Conservation (phyloP, 768 basidiomycete species). For the Kwoniella mangroviensis region DNA sequence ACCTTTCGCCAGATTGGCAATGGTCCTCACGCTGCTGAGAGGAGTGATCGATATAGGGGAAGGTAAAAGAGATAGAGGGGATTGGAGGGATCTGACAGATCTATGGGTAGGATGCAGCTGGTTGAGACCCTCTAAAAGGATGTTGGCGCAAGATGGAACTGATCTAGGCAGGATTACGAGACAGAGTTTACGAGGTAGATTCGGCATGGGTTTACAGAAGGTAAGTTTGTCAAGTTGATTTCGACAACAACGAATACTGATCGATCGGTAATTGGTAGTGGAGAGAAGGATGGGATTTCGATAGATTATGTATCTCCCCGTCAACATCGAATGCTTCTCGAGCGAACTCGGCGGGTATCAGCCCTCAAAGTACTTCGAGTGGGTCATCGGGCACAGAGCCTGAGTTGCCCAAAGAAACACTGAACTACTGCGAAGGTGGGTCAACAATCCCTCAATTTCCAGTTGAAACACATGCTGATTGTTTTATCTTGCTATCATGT, state of each 20-base stretch:
- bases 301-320: constrained; percentile 49
- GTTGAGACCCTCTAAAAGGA: constrained; percentile 42
- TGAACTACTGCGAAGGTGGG: constrained; percentile 56
- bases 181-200: constrained; percentile 44
- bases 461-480: too few relatives aligned
- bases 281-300: constrained; percentile 60
- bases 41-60: constrained; percentile 58
- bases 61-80: constrained; percentile 54
- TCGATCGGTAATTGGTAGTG: constrained; percentile 44
- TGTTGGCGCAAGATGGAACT: constrained; percentile 43
- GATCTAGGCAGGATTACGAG: constrained; percentile 51
- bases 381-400: not conserved
- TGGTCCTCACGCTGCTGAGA: constrained; percentile 56
- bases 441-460: not conserved
- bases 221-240: constrained; percentile 20
- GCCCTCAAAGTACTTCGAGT: constrained; percentile 15
- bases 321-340: not conserved
- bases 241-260: constrained; percentile 1
- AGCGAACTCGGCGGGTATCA: constrained; percentile 1
- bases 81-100: constrained; percentile 54
- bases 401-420: constrained; percentile 17
- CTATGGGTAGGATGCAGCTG: constrained; percentile 47
- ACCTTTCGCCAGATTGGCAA: constrained; percentile 57
- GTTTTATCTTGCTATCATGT: too few relatives aligned
- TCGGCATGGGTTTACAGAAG: constrained; percentile 37